These are phyloP conservation scores for Cercospora nicotianae DNA, from an alignment of 2,329 filamentous ascomycete species.

Conservation along the genomic window DNA sequence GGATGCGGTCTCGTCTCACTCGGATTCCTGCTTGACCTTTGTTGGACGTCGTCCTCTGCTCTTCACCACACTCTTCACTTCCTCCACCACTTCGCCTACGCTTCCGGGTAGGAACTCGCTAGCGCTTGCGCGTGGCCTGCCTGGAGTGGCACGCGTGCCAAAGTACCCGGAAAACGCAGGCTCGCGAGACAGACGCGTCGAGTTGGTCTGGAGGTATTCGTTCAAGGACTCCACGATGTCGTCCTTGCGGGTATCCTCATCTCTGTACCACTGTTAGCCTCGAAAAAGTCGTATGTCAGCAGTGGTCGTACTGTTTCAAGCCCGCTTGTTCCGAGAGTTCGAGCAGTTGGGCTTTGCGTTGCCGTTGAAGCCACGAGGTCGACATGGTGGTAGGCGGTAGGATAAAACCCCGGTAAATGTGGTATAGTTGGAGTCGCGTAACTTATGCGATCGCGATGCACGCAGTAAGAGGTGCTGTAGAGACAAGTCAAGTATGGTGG, in stretches of 20 bases:
- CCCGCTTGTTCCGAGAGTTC: slow-evolving; percentile 36
- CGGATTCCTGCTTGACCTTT: slow-evolving; percentile 40
- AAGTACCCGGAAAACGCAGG: slow-evolving; percentile 73
- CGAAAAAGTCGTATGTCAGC: neutral
- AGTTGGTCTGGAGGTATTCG: slow-evolving; percentile 69
- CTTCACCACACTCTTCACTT: slow-evolving; percentile 37
- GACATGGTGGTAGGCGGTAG: slow-evolving; percentile 22
- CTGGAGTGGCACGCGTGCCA: slow-evolving; percentile 55
- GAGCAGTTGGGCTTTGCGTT: slow-evolving; percentile 35
- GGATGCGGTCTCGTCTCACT: slow-evolving; percentile 27
- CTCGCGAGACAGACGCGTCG: slow-evolving; percentile 63
- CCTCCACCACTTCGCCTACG: slow-evolving; percentile 28
- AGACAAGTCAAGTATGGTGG: slow-evolving; percentile 14
- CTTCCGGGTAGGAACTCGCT: slow-evolving; percentile 24
- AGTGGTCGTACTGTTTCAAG: slow-evolving; percentile 30
- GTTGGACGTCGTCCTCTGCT: slow-evolving; percentile 34
- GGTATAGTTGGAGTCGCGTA: slow-evolving; percentile 47
- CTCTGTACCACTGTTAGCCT: slow-evolving; percentile 22
- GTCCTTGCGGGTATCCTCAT: slow-evolving; percentile 68
- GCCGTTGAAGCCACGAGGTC: slow-evolving; percentile 35
- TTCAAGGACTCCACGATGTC: slow-evolving; percentile 78
- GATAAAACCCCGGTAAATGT: slow-evolving; percentile 19
- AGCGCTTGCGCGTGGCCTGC: slow-evolving; percentile 42
- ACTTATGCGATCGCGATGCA: slow-evolving; percentile 47
- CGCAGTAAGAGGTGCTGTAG: slow-evolving; percentile 16